A percentile compares a stretch with the other conserved stretches of the same genome.
phyloP scores from a whole-genome alignment of 1,139 yeast genomes.

The Kodamaea suecica region DNA sequence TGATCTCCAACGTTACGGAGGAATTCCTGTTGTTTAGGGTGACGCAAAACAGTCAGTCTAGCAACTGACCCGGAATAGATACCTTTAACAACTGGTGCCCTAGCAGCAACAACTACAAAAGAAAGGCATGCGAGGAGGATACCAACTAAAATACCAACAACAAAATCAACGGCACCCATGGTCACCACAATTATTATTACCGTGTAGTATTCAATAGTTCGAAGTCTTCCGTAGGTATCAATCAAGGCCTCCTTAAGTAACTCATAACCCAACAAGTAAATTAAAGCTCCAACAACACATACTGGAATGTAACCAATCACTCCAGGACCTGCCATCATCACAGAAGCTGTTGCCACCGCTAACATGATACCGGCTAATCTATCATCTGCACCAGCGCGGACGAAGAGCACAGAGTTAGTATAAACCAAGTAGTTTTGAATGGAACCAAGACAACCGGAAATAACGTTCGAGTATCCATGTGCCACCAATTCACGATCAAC shows the following conservation, averaged over 20 bases:
- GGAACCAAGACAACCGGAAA: conserved; percentile 82
- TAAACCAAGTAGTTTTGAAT: conserved; percentile 93
- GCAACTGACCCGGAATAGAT: conserved; percentile 87
- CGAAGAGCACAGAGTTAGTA: conserved; percentile 87
- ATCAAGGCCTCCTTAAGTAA: conserved; percentile 77
- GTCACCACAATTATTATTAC: conserved; percentile 80
- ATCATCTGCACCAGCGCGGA: conserved; percentile 91
- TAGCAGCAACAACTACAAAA: conserved; percentile 87
- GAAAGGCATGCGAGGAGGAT: conserved; percentile 87
- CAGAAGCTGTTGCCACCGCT: conserved; percentile 73
- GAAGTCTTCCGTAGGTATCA: conserved; percentile 79
- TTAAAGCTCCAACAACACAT: conserved; percentile 90
- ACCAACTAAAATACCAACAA: conserved; percentile 87
- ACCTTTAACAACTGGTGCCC: conserved; percentile 77
- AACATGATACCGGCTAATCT: conserved; percentile 83
- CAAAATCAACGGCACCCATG: conserved; percentile 97
- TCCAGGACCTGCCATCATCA: conserved; percentile 86
- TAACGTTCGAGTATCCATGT: conserved; percentile 87
- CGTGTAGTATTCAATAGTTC: conserved; percentile 76
- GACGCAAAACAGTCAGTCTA: conserved; percentile 88
- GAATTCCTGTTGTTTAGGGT: conserved; percentile 85
- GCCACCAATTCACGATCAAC: conserved; percentile 92
- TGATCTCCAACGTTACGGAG: conserved; percentile 85
- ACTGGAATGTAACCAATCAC: conserved; percentile 94
- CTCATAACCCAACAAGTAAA: conserved; percentile 87